A percentile compares a stretch with the other conserved stretches of the same genome.
These are phyloP conservation scores for Capsella rubella DNA, from an alignment of 441 rosid species.

Conservation along the genomic window DNA sequence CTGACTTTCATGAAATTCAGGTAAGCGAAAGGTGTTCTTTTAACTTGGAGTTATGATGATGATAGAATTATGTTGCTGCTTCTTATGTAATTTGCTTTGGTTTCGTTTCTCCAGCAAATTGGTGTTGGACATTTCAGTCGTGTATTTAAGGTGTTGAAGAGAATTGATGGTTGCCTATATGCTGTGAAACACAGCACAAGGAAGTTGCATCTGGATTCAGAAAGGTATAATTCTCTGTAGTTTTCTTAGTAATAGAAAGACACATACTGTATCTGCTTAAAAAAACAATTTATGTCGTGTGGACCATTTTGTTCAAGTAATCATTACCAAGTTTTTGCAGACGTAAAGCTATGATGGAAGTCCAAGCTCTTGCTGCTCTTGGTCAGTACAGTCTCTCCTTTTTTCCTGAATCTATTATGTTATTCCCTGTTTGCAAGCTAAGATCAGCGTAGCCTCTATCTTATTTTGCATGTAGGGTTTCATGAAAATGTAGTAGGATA, in stretches of 20 bases:
- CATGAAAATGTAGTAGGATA: constrained; percentile 85
- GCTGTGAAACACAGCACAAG: constrained; percentile 83
- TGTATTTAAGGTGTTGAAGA: constrained; percentile 87
- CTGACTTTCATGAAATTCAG: constrained; percentile 96
- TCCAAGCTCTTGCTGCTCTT: constrained; percentile 93
- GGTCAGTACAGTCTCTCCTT: constrained; percentile 53
- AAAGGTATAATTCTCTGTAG: constrained; percentile 58
- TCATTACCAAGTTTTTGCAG: constrained; percentile 49
- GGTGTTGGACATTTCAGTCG: constrained; percentile 88
- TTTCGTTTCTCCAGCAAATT: constrained; percentile 65
- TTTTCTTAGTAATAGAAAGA: constrained; percentile 14
- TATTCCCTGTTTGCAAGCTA: not conserved
- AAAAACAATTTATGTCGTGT: constrained; percentile 2
- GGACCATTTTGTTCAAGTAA: not conserved
- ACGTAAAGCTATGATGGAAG: constrained; percentile 97
- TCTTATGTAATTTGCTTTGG: constrained; percentile 29
- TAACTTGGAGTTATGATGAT: not conserved
- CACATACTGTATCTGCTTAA: not conserved
- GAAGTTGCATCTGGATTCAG: constrained; percentile 70
- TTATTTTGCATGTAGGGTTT: constrained; percentile 56
- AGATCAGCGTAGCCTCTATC: not conserved
- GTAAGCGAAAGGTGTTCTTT: constrained; percentile 42
- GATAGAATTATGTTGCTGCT: constrained; percentile 14
- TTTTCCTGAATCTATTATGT: not conserved
- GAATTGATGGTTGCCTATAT: constrained; percentile 96